A percentile compares a stretch with the other conserved stretches of the same genome.
Conservation (phyloP, 257 asterid genomes). For the Linaria vulgaris region DNA sequence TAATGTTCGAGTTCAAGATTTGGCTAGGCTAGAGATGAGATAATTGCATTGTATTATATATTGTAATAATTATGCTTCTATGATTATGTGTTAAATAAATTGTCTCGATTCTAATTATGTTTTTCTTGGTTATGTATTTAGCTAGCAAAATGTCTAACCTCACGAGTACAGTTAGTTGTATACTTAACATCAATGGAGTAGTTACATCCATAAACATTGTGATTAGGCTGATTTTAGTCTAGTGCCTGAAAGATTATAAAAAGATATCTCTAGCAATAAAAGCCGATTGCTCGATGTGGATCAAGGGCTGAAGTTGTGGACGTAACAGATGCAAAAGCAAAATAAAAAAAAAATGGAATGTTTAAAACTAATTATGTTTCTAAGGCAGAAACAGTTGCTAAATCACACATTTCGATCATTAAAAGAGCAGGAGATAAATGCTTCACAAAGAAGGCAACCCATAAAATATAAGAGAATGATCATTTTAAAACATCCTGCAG, state of each 20-base stretch:
- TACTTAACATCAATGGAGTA: conserved; percentile 85
- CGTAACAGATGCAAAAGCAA: conserved; percentile 13
- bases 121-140: no score
- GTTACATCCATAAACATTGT: conserved; percentile 32
- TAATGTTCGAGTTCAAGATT: no score
- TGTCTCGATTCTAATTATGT: no score
- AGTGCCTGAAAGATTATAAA: not conserved
- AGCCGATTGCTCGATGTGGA: conserved; percentile 19
- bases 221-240: conserved; percentile 9
- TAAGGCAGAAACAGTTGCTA: conserved; percentile 13
- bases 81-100: no score
- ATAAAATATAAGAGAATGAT: not conserved
- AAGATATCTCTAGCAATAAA: conserved; percentile 13
- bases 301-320: not conserved
- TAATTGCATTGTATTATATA: no score
- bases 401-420: not conserved
- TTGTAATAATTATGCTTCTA: no score
- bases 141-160: no score
- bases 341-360: not conserved
- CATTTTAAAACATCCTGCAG: conserved; percentile 12
- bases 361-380: conserved; percentile 8
- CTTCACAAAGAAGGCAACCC: not conserved
- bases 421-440: conserved; percentile 12
- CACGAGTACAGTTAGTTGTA: no score
- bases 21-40: no score